Evolutionary conservation across 305 asterid genomes (phyloP), one percentile per base, ranked within the genome.

Genomic region (Fraxinus ornus): DNA sequence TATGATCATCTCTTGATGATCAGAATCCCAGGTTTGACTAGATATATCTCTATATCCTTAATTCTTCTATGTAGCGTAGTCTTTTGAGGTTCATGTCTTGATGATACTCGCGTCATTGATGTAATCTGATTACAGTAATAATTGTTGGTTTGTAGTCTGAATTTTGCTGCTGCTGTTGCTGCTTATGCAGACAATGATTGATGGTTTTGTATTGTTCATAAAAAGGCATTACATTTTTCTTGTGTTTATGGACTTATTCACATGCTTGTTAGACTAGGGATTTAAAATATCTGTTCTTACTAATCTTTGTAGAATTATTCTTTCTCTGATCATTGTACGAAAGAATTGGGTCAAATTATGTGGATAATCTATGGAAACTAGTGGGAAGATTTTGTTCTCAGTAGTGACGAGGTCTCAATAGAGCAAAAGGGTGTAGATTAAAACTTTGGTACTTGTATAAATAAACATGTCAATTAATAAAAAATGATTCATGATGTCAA

Each of bases 1-100:
- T 66, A 66, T 66, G 88, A 90, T 88, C 91, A 89, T 87, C 84
- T 77, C 84, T 80, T 83, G 89, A 89, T 92, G 94, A 91, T 91
- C 74, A 79, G 82, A 35, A 82, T 83, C 87, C 83, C 76, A 3
- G 76, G 74, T 66, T 66, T 66, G 37, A 12, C 3, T 66, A 66
- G 33, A 66, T 26, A 66, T 66, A 66, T 66, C 74, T 9, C 74
- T 24, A 66, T 66, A 66, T 66, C 74, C n/a, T 12, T 66, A 24
- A 28, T 66, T 66, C 35, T 26, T 36, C 35, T 66, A 28, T 28
- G 7, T 66, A 66, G 73, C 36, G 32, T 21, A 57, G 37, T 66
- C 8, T 83, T 81, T 41, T 44, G 19, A 60, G 5, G 89, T 85
- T 87, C 89, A 89, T 89, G 79, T 19, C 77, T 62, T 81, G 85